Percentiles rank a stretch among this genome's conserved stretches.
Evolutionary conservation across 352 stramenopile genomes (phyloP).

Genomic region (Globisporangium perplexum): DNA sequence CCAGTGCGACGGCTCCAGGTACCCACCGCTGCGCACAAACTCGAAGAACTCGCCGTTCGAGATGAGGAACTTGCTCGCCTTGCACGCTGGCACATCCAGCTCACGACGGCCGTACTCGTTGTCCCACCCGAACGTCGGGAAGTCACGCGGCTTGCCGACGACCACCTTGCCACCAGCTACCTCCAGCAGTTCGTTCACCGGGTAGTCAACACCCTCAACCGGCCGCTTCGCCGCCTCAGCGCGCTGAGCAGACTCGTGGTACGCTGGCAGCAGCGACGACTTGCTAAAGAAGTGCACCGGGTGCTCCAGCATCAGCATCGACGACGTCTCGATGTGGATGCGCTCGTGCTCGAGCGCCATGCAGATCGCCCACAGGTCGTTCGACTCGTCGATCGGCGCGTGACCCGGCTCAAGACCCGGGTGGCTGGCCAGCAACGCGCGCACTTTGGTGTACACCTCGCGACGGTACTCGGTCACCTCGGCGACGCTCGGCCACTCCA

Average conservation of each 20-base stretch:
- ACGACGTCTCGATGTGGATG: constrained; percentile 97
- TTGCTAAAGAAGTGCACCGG: constrained; percentile 85
- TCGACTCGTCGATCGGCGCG: constrained; percentile 72
- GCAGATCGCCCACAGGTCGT: constrained; percentile 91
- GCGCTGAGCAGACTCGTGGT: constrained; percentile 69
- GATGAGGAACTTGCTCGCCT: constrained; percentile 89
- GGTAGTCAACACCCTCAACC: constrained; percentile 81
- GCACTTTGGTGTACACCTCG: constrained; percentile 88
- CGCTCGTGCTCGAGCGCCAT: constrained; percentile 97
- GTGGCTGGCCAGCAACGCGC: constrained; percentile 86
- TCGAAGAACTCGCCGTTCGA: constrained; percentile 96
- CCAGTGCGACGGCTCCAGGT: constrained; percentile 90
- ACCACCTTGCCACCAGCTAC: constrained; percentile 60
- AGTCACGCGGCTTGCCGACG: constrained; percentile 89
- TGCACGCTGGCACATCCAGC: constrained; percentile 85
- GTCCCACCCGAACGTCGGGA: constrained; percentile 96
- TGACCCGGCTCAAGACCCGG: constrained; percentile 69
- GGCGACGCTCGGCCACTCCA: constrained; percentile 89
- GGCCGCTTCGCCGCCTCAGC: constrained; percentile 33
- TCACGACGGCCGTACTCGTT: constrained; percentile 95
- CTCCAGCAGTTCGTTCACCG: constrained; percentile 84
- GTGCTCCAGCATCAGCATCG: constrained; percentile 93
- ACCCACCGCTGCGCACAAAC: constrained; percentile 93
- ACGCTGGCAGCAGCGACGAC: constrained; percentile 77
- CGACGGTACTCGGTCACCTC: constrained; percentile 92